Evolutionary conservation across 306 rosid species (phyloP).

Genomic region (Abrus precatorius): DNA sequence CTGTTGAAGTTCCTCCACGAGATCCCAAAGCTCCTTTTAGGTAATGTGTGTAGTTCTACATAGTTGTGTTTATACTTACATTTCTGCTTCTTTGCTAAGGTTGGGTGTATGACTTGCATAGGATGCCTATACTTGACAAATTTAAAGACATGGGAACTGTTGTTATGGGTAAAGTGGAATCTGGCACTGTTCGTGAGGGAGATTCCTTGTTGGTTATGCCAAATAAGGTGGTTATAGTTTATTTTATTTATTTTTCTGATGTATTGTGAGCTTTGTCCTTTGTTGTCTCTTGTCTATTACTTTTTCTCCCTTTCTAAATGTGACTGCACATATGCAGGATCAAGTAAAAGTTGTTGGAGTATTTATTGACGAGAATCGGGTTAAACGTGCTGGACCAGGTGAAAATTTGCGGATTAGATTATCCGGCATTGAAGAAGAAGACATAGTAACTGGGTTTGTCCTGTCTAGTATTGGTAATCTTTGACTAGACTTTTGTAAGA

Average conservation of each 20-base stretch:
- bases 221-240: slow-evolving; percentile 69
- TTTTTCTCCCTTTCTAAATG: background rate
- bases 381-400: slow-evolving; percentile 89
- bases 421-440: slow-evolving; percentile 91
- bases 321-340: slow-evolving; percentile 62
- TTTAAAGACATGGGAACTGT: slow-evolving; percentile 98
- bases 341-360: slow-evolving; percentile 79
- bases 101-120: slow-evolving; percentile 50
- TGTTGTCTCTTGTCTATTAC: background rate
- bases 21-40: slow-evolving; percentile 94
- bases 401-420: slow-evolving; percentile 90
- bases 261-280: slow-evolving; percentile 7
- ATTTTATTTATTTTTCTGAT: background rate
- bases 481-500: slow-evolving; percentile 20
- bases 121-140: slow-evolving; percentile 94
- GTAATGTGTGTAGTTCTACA: slow-evolving; percentile 51
- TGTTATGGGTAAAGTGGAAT: slow-evolving; percentile 98
- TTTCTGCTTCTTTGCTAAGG: background rate
- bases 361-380: slow-evolving; percentile 75
- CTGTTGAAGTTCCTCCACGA: slow-evolving; percentile 71
- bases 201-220: slow-evolving; percentile 90
- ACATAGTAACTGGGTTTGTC: slow-evolving; percentile 81
- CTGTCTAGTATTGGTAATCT: slow-evolving; percentile 83
- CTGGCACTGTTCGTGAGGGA: slow-evolving; percentile 83
- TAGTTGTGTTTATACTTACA: background rate